Evolutionary conservation across 805 yeast genomes (phyloP).

Genomic region (Candida hungchunana): DNA sequence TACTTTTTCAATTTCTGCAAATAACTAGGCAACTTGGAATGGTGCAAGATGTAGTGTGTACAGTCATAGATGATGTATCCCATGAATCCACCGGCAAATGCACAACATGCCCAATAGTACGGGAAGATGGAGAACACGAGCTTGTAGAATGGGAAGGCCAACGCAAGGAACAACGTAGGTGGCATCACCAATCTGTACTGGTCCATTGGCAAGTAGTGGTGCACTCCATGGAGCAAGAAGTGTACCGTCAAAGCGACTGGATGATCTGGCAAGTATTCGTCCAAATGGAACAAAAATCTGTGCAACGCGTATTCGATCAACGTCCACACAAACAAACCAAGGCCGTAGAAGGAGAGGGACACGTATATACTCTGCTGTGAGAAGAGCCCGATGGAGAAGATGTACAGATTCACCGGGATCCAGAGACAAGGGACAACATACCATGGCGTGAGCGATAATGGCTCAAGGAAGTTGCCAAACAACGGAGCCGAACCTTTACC

Average conservation of each 20-base stretch:
- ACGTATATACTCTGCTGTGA: slow-evolving; percentile 29
- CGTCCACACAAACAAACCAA: slow-evolving; percentile 94
- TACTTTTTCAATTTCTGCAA: slow-evolving; percentile 79
- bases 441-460: slow-evolving; percentile 90
- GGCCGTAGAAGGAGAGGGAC: slow-evolving; percentile 55
- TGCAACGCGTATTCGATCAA: slow-evolving; percentile 84
- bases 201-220: slow-evolving; percentile 98
- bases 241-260: slow-evolving; percentile 73
- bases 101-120: slow-evolving; percentile 79
- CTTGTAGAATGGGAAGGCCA: slow-evolving; percentile 78
- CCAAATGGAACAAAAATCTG: slow-evolving; percentile 91
- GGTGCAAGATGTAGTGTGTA: slow-evolving; percentile 94
- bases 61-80: slow-evolving; percentile 92
- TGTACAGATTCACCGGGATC: slow-evolving; percentile 73
- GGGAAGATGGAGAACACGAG: slow-evolving; percentile 77
- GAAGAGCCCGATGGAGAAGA: slow-evolving; percentile 55
- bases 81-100: slow-evolving; percentile 92
- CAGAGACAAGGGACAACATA: slow-evolving; percentile 84
- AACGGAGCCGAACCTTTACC: slow-evolving; percentile 96
- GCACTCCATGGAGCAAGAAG: slow-evolving; percentile 91
- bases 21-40: slow-evolving; percentile 71
- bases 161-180: slow-evolving; percentile 71
- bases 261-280: slow-evolving; percentile 78
- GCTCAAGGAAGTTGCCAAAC: slow-evolving; percentile 93
- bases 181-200: slow-evolving; percentile 91